A percentile compares a stretch with the other conserved stretches of the same genome.
phyloP scores from a whole-genome alignment of 306 rosid genomes.

The Echinosophora koreensis region DNA sequence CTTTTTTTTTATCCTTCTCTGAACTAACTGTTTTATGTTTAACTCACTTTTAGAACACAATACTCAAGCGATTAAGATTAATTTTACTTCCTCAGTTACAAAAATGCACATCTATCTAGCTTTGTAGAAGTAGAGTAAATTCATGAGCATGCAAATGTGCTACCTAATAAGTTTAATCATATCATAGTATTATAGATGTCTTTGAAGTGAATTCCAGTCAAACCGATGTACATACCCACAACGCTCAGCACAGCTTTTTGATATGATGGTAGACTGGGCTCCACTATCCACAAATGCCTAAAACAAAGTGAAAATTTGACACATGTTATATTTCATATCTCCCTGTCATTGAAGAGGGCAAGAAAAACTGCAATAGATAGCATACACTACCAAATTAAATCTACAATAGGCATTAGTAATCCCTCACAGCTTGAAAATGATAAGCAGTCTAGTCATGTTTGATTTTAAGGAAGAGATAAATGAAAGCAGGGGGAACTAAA shows the following conservation, averaged over 20 bases:
- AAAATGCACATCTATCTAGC: background rate
- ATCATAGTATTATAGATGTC: constrained; percentile 28
- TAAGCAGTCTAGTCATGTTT: background rate
- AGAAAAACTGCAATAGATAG: background rate
- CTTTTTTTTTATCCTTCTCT: constrained; percentile 11
- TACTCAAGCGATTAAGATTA: constrained; percentile 26
- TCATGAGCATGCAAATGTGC: constrained; percentile 3
- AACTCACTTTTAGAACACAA: constrained; percentile 25
- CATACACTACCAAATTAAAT: constrained; percentile 20
- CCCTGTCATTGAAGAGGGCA: constrained; percentile 12
- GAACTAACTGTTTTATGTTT: constrained; percentile 26
- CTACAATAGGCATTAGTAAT: background rate
- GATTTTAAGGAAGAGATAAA: constrained; percentile 11
- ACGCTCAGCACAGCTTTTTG: constrained; percentile 96
- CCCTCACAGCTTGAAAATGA: background rate
- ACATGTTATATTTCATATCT: constrained; percentile 11
- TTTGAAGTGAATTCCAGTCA: constrained; percentile 37
- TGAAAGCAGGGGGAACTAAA: constrained; percentile 25
- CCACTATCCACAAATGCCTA: constrained; percentile 99
- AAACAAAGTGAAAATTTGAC: constrained; percentile 42
- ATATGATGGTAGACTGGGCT: constrained; percentile 97
- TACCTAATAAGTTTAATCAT: constrained; percentile 25
- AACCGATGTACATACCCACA: constrained; percentile 75
- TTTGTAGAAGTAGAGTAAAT: constrained; percentile 4
- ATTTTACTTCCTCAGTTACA: constrained; percentile 5